Base-by-base conservation (phyloP, 2,329 filamentous ascomycete species). In the Cytospora mali region DNA sequence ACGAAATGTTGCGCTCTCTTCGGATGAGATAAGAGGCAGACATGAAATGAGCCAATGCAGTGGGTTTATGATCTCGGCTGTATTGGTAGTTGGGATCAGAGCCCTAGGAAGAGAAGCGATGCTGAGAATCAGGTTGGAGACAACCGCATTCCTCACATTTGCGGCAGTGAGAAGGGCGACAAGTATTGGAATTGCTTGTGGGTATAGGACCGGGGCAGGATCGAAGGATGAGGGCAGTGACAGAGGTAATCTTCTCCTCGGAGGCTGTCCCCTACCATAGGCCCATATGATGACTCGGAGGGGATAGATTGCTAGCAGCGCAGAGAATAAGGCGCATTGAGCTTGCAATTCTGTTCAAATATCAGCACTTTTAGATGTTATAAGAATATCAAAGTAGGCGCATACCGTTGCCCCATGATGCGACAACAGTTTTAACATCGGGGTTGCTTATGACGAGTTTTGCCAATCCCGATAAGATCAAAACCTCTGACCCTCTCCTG, bases 191-290 rank as follows among this genome's bases (percentile, higher is more conserved):
- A 97, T 81, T 2, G 88, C 76, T 6, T 89, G 84, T 21, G 94
- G 94, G 72, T 97, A 98, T 62, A 97, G 76, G n/a, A 97, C 81
- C 13, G 93, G 92, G 7, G 94, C 94, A 3, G 93, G 93, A 71
- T 98, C 94, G 75, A 97, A 96, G n/a, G 85, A 82, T 4, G 86
- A 78, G 0, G 93, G 92, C 42, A 97, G 79, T 31, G 72, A 72
- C 39, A 88, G 69, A 1, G 79, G 77, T 29, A 62, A 14, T 35
- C 39, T 48, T 49, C 13, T 55, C 14, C 31, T 52, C 31, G 80
- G 68, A 62, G 66, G 69, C 5, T 67, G 72, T 21, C 75, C 73
- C 27, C 76, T 74, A 23, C 72, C 72, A 62, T 80, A 79, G 1
- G 78, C 75, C 80, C 84, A 84, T 21, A 76, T 67, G 6, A 80